Conservation (phyloP, 2,329 filamentous ascomycete genomes). For the Cladophialophora yegresii region DNA sequence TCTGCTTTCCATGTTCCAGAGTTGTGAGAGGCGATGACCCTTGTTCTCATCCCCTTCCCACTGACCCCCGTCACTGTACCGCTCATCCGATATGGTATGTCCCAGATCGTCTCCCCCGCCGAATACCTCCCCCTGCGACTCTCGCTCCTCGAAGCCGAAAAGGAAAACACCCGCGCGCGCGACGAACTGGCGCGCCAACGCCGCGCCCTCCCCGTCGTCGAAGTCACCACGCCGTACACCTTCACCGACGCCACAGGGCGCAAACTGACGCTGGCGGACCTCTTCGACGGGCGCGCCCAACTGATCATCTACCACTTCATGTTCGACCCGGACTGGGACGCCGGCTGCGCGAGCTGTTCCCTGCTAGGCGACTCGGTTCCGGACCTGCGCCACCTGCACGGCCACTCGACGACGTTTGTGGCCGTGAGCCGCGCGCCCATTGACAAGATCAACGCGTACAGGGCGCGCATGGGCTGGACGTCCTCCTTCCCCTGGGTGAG, state of each 20-base stretch:
- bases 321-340: conserved; percentile 44
- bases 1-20: background rate
- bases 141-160: conserved; percentile 28
- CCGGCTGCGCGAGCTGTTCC: conserved; percentile 46
- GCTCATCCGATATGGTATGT: background rate
- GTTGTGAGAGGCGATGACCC: background rate
- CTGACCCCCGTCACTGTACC: background rate
- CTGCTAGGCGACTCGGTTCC: conserved; percentile 47
- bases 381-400: conserved; percentile 42
- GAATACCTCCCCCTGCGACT: conserved; percentile 30
- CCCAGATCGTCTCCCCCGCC: conserved; percentile 5
- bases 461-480: conserved; percentile 46
- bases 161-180: conserved; percentile 27
- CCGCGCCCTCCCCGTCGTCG: conserved; percentile 46
- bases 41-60: background rate
- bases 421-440: conserved; percentile 42
- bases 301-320: conserved; percentile 52
- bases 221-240: conserved; percentile 43
- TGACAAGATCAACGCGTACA: conserved; percentile 44
- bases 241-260: conserved; percentile 37
- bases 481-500: conserved; percentile 44
- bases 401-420: conserved; percentile 45
- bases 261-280: conserved; percentile 34
- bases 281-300: conserved; percentile 38
- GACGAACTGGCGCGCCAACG: conserved; percentile 24